Evolutionary conservation across 371 early-diverging fungal species (phyloP).

Genomic region (Mortierella sp.): DNA sequence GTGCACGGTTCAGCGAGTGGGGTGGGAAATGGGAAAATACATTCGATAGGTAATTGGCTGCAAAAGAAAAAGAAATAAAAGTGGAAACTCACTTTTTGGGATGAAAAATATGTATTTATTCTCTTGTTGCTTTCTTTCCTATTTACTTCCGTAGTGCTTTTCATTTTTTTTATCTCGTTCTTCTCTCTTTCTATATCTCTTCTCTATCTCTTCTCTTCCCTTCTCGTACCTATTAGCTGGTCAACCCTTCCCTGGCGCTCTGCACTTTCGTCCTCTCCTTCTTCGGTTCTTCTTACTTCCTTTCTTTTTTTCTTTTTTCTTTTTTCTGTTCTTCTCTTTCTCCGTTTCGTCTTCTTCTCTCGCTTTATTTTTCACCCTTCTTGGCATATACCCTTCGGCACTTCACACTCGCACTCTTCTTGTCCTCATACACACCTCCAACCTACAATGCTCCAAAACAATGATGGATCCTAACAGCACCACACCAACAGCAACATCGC

Average conservation of each 20-base stretch:
- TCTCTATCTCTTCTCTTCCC: conserved; percentile 14
- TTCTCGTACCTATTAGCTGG: no score
- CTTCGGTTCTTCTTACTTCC: no score
- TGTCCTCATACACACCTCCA: not conserved
- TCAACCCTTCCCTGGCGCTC: not conserved
- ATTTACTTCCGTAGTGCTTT: no score
- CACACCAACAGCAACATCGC: conserved; percentile 12
- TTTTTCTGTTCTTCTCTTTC: not conserved
- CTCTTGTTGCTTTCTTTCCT: not conserved
- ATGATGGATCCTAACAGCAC: conserved; percentile 5
- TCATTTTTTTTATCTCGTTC: not conserved
- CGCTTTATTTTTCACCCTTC: not conserved
- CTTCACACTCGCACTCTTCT: not conserved
- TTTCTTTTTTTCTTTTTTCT: no score
- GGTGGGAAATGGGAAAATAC: no score
- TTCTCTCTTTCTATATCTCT: not conserved
- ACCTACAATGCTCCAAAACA: conserved; percentile 6
- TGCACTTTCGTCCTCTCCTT: no score
- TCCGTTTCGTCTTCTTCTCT: no score
- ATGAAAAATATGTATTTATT: not conserved
- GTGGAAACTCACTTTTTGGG: no score
- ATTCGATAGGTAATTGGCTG: no score
- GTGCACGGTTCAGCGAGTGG: no score
- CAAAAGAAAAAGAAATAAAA: no score
- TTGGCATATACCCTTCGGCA: not conserved